Evolutionary conservation across 768 basidiomycete species (phyloP), one percentile per base, ranked within the genome.

Genomic region (Boletus insuetus): DNA sequence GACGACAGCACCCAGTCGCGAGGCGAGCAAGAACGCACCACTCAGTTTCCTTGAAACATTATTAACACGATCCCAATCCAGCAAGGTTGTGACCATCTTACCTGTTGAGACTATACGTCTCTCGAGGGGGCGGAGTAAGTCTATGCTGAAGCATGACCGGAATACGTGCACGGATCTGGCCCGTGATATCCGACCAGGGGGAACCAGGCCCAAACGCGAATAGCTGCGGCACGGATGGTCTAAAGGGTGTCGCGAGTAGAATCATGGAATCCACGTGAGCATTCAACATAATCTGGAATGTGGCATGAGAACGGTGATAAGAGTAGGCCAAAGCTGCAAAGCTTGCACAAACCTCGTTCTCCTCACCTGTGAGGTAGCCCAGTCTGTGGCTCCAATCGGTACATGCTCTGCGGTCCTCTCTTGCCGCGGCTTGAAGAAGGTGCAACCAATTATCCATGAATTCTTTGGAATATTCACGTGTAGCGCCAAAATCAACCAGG

Each of bases 401-500:
- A 62, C 94, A 96, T 14, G 72, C 82, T 78, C 74, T 74, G 24
- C 82, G 72, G 69, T 97, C 89, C 31, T 83, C 84, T 0, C 67
- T 66, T 4, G 91, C 82, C 0, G 93, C 94, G 0, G 91, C 86
- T 53, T 79, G 78, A n/a, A 98, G 82, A n/a, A 99, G 79, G 14
- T 74, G 75, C 51, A 89, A 77, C 94, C 95, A 99, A 51, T 75
- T 77, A 67, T 94, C 89, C 74, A 97, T 94, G 69, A 98, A 99
- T 51, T 81, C 80, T 57, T 84, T 83, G 0, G 82, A 79, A 72
- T 98, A 99, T 61, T 84, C 85, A 24, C 94, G 80, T 0, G 94
- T 94, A 10, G 97, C 97, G 34, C 97, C 97, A 64, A 98, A 98
- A 71, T 99, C 97, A 48, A 99, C 89, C 24, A 99, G 75, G 60